Evolutionary conservation across 768 basidiomycete genomes (phyloP).

Genomic region (Tricholoma saponaceum): DNA sequence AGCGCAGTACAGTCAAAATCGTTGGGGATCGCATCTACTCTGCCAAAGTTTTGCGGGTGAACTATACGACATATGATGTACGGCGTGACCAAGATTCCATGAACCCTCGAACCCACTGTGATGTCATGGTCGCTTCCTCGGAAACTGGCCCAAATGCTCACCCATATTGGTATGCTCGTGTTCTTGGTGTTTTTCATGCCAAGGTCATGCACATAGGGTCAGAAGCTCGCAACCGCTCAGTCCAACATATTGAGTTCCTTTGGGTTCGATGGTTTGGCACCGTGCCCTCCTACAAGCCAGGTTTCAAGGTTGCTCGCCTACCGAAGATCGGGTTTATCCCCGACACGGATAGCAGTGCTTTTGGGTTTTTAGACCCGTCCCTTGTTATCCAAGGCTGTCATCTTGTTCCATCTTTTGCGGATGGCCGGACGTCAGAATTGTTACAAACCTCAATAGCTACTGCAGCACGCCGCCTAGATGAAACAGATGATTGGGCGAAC

Average conservation of each 20-base stretch:
- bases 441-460: neutral
- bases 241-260: too few species aligned
- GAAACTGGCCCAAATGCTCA: constrained; percentile 17
- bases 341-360: constrained; percentile 15
- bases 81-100: constrained; percentile 36
- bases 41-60: constrained; percentile 21
- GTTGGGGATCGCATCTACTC: neutral
- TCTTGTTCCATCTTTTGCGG: too few species aligned
- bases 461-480: neutral
- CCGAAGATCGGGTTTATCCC: constrained; percentile 19
- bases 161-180: too few species aligned
- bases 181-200: constrained; percentile 16
- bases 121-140: constrained; percentile 30
- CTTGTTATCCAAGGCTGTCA: constrained; percentile 26
- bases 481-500: neutral
- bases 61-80: constrained; percentile 41
- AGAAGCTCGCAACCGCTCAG: too few species aligned
- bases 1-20: neutral
- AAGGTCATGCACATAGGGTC: constrained; percentile 3
- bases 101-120: too few species aligned
- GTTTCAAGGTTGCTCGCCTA: constrained; percentile 4
- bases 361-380: constrained; percentile 32
- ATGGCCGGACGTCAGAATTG: neutral
- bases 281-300: constrained; percentile 3
- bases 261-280: constrained; percentile 19